phyloP scores from a whole-genome alignment of 495 filamentous ascomycete genomes.

The Clavariopsis aquatica region DNA sequence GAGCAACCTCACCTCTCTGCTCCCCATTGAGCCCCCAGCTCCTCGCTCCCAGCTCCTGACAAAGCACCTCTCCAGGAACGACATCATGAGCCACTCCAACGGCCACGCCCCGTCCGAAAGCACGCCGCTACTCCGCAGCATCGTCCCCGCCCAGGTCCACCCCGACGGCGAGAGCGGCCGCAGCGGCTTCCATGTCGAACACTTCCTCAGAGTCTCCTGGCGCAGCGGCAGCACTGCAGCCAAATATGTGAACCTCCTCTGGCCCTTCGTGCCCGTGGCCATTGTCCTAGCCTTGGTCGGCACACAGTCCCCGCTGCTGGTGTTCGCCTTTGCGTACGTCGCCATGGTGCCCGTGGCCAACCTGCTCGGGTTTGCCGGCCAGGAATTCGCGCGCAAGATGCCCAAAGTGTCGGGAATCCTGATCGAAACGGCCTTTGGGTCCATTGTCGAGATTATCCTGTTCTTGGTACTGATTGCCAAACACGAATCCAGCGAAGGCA shows the following conservation, averaged over 20 bases:
- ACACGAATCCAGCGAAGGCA: conserved; percentile 41
- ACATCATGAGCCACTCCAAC: conserved; percentile 14
- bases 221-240: conserved; percentile 57
- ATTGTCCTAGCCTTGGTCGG: conserved; percentile 64
- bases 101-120: conserved; percentile 11
- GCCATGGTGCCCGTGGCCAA: conserved; percentile 90
- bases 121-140: conserved; percentile 21
- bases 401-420: conserved; percentile 79
- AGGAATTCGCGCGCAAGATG: conserved; percentile 77
- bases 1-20: not conserved
- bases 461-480: conserved; percentile 70
- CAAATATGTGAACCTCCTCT: conserved; percentile 66
- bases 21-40: not conserved
- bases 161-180: conserved; percentile 67
- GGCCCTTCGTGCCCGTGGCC: conserved; percentile 71
- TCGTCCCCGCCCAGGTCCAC: conserved; percentile 44
- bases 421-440: conserved; percentile 75
- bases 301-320: conserved; percentile 59
- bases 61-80: not conserved
- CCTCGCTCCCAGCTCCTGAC: not conserved
- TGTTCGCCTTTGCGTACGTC: conserved; percentile 71
- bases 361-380: conserved; percentile 79
- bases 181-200: conserved; percentile 58
- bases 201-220: conserved; percentile 63
- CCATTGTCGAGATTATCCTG: conserved; percentile 78